phyloP scores from a whole-genome alignment of 148 eudicot species.

The Arbutus unedo region DNA sequence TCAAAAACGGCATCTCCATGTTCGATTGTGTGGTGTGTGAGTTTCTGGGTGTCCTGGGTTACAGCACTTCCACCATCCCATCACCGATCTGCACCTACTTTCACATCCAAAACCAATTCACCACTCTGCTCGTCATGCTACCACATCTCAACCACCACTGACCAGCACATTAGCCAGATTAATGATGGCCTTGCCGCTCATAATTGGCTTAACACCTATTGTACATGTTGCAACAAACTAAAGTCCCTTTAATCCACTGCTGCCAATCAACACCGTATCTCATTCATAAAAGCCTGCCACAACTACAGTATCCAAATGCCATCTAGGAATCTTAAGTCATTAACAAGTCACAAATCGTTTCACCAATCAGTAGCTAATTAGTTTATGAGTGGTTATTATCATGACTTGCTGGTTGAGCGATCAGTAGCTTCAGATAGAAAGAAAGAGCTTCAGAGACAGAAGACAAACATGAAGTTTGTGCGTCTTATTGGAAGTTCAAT shows the following conservation, averaged over 20 bases:
- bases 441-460: too few species aligned
- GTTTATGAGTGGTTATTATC: too few species aligned
- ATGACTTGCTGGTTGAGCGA: too few species aligned
- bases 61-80: background rate
- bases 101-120: background rate
- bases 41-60: background rate
- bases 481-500: too few species aligned
- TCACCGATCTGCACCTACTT: background rate
- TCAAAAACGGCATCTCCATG: background rate
- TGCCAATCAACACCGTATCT: background rate
- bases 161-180: background rate
- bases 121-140: too few species aligned
- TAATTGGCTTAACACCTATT: background rate
- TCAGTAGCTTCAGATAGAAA: too few species aligned
- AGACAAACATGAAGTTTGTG: too few species aligned
- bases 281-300: background rate
- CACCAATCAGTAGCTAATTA: too few species aligned
- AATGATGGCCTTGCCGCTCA: background rate
- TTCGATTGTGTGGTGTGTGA: background rate
- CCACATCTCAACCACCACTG: too few species aligned
- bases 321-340: background rate
- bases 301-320: background rate
- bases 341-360: too few species aligned
- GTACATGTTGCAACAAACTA: background rate
- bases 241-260: background rate